These are phyloP conservation scores for Xylariomycetidae sp. DNA, from an alignment of 2,329 filamentous ascomycete species.

Conservation along the genomic window DNA sequence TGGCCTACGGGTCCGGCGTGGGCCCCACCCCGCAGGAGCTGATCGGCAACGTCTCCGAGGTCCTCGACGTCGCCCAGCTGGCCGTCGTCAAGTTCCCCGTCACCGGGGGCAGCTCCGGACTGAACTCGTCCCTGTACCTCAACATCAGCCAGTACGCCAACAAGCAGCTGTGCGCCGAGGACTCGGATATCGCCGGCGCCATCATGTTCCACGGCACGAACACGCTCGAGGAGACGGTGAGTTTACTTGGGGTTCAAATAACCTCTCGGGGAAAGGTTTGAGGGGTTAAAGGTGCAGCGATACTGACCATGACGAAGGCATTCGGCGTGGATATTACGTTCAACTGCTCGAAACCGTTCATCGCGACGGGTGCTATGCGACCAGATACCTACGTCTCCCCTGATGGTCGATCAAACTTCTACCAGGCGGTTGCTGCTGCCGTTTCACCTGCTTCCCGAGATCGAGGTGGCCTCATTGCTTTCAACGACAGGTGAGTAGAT, in stretches of 20 bases:
- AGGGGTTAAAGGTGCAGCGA: too few relatives aligned
- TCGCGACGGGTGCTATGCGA: constrained; percentile 50
- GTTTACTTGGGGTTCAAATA: background rate
- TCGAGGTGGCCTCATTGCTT: constrained; percentile 44
- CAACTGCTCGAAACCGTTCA: constrained; percentile 47
- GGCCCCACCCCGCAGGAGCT: constrained; percentile 20
- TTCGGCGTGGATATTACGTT: constrained; percentile 49
- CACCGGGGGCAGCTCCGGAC: constrained; percentile 22
- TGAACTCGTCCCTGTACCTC: constrained; percentile 29
- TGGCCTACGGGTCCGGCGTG: constrained; percentile 24
- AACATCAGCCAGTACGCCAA: constrained; percentile 29
- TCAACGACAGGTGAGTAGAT: constrained; percentile 37
- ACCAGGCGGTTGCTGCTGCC: constrained; percentile 47
- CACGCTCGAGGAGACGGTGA: constrained; percentile 48
- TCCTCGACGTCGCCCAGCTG: constrained; percentile 26
- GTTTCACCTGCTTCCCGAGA: constrained; percentile 33
- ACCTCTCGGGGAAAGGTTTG: too few relatives aligned
- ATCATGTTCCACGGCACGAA: constrained; percentile 46
- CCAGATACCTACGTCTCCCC: constrained; percentile 49
- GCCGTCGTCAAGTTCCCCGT: constrained; percentile 23
- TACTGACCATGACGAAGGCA: constrained; percentile 21
- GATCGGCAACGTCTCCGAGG: constrained; percentile 27
- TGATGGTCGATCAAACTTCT: constrained; percentile 49
- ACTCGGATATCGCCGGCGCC: constrained; percentile 5
- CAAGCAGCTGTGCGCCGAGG: constrained; percentile 23